phyloP scores from a whole-genome alignment of 2,329 filamentous ascomycete genomes.

The Phoma sp. region DNA sequence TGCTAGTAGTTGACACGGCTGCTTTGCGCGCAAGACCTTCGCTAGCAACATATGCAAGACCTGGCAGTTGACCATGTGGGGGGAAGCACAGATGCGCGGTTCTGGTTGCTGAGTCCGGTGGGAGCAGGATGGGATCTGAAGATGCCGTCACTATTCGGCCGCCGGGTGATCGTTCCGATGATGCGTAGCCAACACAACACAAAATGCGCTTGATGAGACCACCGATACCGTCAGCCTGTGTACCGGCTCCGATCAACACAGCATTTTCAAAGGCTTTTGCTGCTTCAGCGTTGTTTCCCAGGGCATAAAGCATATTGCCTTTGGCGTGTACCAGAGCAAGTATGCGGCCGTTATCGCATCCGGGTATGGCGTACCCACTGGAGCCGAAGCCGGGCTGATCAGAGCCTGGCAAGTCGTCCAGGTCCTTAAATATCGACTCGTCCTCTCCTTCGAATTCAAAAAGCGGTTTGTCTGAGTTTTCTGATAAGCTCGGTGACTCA shows the following conservation, averaged over 20 bases:
- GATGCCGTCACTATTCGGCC: conserved; percentile 41
- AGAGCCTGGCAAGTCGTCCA: conserved; percentile 49
- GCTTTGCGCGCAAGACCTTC: conserved; percentile 76
- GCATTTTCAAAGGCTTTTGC: conserved; percentile 94
- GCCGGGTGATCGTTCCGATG: conserved; percentile 42
- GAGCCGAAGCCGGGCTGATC: conserved; percentile 68
- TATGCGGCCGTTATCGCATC: conserved; percentile 88
- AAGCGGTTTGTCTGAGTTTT: conserved; percentile 61
- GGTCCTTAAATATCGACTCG: conserved; percentile 48
- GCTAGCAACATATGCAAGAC: conserved; percentile 70
- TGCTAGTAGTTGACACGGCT: conserved; percentile 91
- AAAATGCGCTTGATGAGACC: conserved; percentile 81
- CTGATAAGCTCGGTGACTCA: conserved; percentile 59
- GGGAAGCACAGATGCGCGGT: conserved; percentile 86
- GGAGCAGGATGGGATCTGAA: conserved; percentile 73
- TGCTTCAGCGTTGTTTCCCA: conserved; percentile 80
- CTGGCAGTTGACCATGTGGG: conserved; percentile 76
- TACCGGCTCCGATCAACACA: conserved; percentile 83
- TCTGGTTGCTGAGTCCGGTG: conserved; percentile 80
- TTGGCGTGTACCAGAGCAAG: conserved; percentile 95
- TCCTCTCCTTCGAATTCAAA: conserved; percentile 60
- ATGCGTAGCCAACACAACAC: conserved; percentile 62
- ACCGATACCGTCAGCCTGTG: conserved; percentile 71
- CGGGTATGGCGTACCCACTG: conserved; percentile 84
- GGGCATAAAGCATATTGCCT: conserved; percentile 94